Base-by-base conservation (phyloP, 306 rosid genomes). In the Dalbergia cochinchinensis region DNA sequence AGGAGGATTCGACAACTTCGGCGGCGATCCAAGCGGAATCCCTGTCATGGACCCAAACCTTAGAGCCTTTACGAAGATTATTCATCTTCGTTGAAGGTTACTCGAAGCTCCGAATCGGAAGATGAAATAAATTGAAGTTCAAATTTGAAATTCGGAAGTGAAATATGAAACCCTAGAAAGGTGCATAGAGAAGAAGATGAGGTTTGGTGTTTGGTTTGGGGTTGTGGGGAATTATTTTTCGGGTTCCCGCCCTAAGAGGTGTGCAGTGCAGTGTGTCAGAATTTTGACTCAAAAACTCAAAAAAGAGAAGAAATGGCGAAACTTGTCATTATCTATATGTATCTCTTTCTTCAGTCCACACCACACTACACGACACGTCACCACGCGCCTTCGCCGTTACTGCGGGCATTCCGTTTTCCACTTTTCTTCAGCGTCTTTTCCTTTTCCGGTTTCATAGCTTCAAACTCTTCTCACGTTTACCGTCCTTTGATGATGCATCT, bases 201-300 rank as follows among this genome's bases (percentile, higher is more conserved):
- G 61, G 63, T 63, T 18, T 4, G 9, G 65, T n/a, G 33, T 35
- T 69, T 16, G 60, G 16, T 54, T 54, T n/a, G n/a, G 8, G 3
- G 0, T n/a, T n/a, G 73, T 54, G 86, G 86, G 58, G 87, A 84
- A 82, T 42, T 42, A 20, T 65, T 71, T 63, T 86, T 85, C 78
- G 83, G 84, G 87, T 91, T 95, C 98, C 98, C 99, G 99, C 99
- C 84, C 90, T 78, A 83, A 78, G 83, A 59, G 85, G 72, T 69
- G 84, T 48, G 80, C 87, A 60, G 78, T 1, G 82, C 31, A 37
- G 41, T 4, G 41, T 4, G 7, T 58, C 22, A 8, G 33, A 64
- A 69, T 48, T 50, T 50, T 11, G 65, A 69, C 77, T 82, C 60
- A 51, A 82, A 82, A 76, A 69, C 79, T 26, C 31, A 26, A 37